Evolutionary conservation across 805 yeast genomes (phyloP), one percentile per base, ranked within the genome.

Genomic region (Starmerella apicola): DNA sequence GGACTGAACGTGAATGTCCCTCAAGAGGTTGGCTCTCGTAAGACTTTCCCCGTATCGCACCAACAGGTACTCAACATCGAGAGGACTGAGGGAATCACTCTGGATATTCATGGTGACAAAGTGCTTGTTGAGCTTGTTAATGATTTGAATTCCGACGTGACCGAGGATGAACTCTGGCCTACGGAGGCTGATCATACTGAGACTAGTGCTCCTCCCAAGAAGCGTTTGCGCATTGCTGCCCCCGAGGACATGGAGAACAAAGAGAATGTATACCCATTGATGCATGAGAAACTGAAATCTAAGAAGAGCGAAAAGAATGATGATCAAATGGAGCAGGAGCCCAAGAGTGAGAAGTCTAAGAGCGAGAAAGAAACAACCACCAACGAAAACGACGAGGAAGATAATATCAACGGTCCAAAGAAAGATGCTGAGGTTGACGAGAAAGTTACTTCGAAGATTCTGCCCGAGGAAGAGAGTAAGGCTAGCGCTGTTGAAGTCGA

Each of bases 1-100:
- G 95, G 96, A 9, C 62, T 81, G 37, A 68, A 71, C 8, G 70
- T 85, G 16, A 65, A 71, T 4, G 70, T 83, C 30, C 91, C 94
- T 0, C 57, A 40, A 39, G 41, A 22, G 20, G 34, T 43, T 8
- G 44, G 41, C 4, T 51, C 44, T 17, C 48, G 41, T 25, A 38
- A 40, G 2, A 15, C 16, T 15, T 68, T 78, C 46, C 63, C 67
- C 33, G 68, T 86, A 35, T 61, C 70, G 42, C 69, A 72, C 43
- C 72, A 68, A 40, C 94, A 86, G 59, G 63, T 72, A 2, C 67
- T 82, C 17, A 61, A 66, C 2, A 62, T 85, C 53, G 91, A 91
- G 5, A 67, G 70, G 39, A 66, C 74, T 30, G 65, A 70, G 34
- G 78, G 78, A 31, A 65, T 81, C 5, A 60, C 75, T 17, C 51